Percentiles rank a stretch among this genome's conserved stretches.
Evolutionary conservation across 805 yeast genomes (phyloP).

Genomic region (Candida qinlingensis): DNA sequence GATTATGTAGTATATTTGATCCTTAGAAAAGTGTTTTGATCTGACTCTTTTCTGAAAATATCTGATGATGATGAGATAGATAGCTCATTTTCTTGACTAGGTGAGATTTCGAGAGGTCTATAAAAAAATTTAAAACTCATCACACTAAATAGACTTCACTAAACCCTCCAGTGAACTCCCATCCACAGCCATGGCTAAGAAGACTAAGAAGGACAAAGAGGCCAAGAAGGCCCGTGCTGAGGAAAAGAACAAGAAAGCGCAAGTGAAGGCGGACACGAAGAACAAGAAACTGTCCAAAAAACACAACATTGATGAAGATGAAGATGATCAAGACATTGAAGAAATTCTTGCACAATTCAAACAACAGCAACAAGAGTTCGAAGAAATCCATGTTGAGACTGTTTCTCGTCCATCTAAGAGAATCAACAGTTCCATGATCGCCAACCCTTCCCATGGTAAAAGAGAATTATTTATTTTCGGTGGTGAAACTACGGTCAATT

Average conservation of each 20-base stretch:
- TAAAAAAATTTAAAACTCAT: no score
- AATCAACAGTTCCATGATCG: constrained; percentile 67
- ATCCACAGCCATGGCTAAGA: constrained; percentile 66
- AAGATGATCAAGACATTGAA: constrained; percentile 84
- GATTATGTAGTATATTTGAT: no score
- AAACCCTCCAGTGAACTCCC: no score
- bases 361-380: constrained; percentile 72
- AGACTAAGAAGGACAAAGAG: constrained; percentile 78
- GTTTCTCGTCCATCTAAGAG: constrained; percentile 62
- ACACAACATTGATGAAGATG: constrained; percentile 74
- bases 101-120: no score
- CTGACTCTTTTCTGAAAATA: no score
- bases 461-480: constrained; percentile 83
- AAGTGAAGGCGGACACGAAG: constrained; percentile 67
- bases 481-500: constrained; percentile 63
- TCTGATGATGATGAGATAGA: no score
- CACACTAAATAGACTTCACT: no score
- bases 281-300: constrained; percentile 72
- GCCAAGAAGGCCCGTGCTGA: constrained; percentile 88
- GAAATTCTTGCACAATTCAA: constrained; percentile 73
- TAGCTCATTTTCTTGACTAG: no score
- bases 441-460: constrained; percentile 70
- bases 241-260: constrained; percentile 72
- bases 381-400: constrained; percentile 58
- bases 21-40: no score